Base-by-base conservation (phyloP, 495 filamentous ascomycete genomes). In the Penicillium manginii region DNA sequence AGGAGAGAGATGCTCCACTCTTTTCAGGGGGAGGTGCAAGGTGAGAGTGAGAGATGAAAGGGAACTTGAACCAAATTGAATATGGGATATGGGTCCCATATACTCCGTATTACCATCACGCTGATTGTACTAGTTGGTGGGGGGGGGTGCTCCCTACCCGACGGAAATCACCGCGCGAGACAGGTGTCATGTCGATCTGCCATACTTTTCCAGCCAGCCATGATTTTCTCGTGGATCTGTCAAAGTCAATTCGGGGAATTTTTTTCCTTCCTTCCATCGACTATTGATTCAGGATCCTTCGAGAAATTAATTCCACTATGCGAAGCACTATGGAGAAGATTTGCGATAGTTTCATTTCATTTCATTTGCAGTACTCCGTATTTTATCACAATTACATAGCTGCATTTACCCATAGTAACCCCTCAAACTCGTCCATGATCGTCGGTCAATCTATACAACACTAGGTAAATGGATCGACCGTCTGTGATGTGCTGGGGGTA, bases 121-220 rank as follows among this genome's bases (percentile, higher is more conserved):
- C 26, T 29, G 6, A 29, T 5, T 37, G 12, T 37, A 10, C 35
- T 37, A 37, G 35, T 37, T 37, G 35, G 35, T 37, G 35, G 35
- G 35, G 35, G 4, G 35, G 14, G 15, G 26, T 8, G 9, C 3
- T 29, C 26, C 26, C 26, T 29, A 29, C 26, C 35, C 40, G 40
- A 43, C 17, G 40, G 17, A 43, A 43, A 17, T 43, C 12, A 43
- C 17, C 4, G 40, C 15, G 40, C 40, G 19, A 17, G 35, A 37
- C 35, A 37, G 40, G 40, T 43, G 40, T 43, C 40, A 43, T 43
- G 40, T 43, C 17, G 40, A 43, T 43, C 40, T 43, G 40, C 40
- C 40, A 43, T 43, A 17, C 6, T 17, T 43, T 43, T 43, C 40
- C 40, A 43, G 40, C 40, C 40, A 43, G 40, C 40, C 40, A 43